Evolutionary conservation across 164 flowering plant genomes (phyloP), one percentile per base, ranked within the genome.

Genomic region (Sedum album): DNA sequence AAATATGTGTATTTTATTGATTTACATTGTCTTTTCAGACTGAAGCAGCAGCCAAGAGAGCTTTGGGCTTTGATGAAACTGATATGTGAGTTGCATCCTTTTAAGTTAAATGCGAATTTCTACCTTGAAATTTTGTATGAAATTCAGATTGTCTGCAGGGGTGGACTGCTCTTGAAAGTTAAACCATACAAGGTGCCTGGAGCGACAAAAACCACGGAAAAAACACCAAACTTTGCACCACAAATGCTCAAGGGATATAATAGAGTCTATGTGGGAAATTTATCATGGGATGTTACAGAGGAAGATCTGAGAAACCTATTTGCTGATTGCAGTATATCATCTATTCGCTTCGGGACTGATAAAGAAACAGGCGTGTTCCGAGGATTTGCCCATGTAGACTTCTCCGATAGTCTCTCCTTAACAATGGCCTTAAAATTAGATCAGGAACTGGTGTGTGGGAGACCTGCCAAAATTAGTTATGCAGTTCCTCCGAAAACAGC

Each of bases 301-400:
- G 89, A 85, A 39, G 93, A 91, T 42, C 67, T 94, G 73, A 81
- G 73, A 75, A 85, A 79, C 23, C 69, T 88, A 70, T 88, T 94
- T 79, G 73, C 84, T 14, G 89, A 77, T 65, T 94, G 89, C 79
- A 80, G 73, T 13, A 80, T 94, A 71, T 77, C 87, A 26, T 77
- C 91, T 14, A 78, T 94, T 67, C 91, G 97, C 11, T 88, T 87
- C 57, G 96, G 99, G 6, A 77, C 64, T 73, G 88, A 92, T 83
- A 94, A 94, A 76, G 88, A 79, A 46, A 87, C 91, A 0, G 92
- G 83, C 8, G 93, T 88, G 64, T 91, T 94, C 74, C 77, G 80
- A 42, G 97, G 99, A 33, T 94, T 87, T 74, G 97, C 91, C 31
- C 99, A 92, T 73, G 89, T 94, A 26, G 97, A 94, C 79, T 94